These are phyloP conservation scores for Terana coerulea DNA, from an alignment of 768 basidiomycete species.

Conservation along the genomic window DNA sequence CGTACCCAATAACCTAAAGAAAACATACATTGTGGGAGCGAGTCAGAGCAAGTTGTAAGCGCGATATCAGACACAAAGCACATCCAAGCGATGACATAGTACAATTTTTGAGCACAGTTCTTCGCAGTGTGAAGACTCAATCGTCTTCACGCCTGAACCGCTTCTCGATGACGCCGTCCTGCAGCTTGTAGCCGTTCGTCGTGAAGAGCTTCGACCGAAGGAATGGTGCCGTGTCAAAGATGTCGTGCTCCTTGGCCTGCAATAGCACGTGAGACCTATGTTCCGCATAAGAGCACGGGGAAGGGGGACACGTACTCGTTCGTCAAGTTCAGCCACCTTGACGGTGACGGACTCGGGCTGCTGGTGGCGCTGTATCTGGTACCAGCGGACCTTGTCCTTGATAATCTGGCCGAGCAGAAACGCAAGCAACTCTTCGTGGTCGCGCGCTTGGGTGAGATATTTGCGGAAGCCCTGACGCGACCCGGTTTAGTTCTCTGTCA, in stretches of 20 bases:
- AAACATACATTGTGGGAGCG: no score
- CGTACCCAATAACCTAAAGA: no score
- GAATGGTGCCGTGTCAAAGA: constrained; percentile 87
- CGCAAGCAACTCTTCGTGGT: constrained; percentile 92
- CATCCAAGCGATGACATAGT: no score
- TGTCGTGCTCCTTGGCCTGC: constrained; percentile 95
- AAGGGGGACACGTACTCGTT: constrained; percentile 53
- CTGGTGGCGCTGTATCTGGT: constrained; percentile 72
- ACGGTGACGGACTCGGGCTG: constrained; percentile 77
- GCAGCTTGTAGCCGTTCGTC: constrained; percentile 84
- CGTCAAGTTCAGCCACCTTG: constrained; percentile 80
- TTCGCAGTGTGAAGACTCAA: no score
- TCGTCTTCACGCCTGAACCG: constrained; percentile 41
- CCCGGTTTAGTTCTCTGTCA: background rate
- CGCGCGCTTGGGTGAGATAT: constrained; percentile 92
- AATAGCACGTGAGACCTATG: no score
- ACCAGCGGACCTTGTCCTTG: constrained; percentile 86
- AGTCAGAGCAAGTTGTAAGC: no score
- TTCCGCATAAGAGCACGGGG: background rate
- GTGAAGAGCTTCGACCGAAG: constrained; percentile 78
- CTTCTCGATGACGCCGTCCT: constrained; percentile 66
- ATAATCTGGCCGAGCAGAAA: constrained; percentile 93
- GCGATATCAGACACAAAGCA: no score
- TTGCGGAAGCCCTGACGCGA: constrained; percentile 83
- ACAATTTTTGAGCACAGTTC: no score